These are phyloP conservation scores for Cucurbita pepo DNA, from an alignment of 306 rosid genomes.

Conservation along the genomic window DNA sequence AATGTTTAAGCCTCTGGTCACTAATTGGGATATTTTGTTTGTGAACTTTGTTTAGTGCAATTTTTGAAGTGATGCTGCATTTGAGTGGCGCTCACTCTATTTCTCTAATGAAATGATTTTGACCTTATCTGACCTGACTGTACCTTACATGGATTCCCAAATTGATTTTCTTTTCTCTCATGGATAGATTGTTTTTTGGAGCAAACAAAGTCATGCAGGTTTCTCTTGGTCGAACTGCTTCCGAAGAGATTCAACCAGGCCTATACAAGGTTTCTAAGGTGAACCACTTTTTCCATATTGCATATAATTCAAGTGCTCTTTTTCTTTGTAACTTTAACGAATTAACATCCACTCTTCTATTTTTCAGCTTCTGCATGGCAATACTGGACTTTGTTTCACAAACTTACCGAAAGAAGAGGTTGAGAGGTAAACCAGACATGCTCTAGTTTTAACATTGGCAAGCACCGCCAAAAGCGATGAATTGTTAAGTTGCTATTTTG, in stretches of 20 bases:
- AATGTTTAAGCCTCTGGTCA: not conserved
- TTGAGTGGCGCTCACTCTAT: not conserved
- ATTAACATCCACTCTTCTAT: not conserved
- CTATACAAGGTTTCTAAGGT: conserved; percentile 77
- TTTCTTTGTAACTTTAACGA: not conserved
- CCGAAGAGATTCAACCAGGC: conserved; percentile 48
- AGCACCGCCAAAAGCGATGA: not conserved
- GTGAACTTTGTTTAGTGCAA: not conserved
- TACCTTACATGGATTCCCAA: not conserved
- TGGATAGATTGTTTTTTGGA: conserved; percentile 65
- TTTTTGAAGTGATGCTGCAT: not conserved
- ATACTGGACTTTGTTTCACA: conserved; percentile 67
- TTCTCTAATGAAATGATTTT: not conserved
- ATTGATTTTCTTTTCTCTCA: not conserved
- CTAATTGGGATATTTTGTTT: not conserved
- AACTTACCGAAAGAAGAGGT: conserved; percentile 64
- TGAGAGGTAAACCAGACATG: conserved; percentile 36
- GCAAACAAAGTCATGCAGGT: conserved; percentile 96
- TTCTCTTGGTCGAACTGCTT: conserved; percentile 56
- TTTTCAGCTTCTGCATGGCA: conserved; percentile 59
- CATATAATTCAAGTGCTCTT: not conserved
- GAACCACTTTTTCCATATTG: not conserved
- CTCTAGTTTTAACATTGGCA: not conserved
- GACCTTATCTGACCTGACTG: not conserved
- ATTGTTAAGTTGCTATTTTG: not conserved